Evolutionary conservation across 352 stramenopile species (phyloP).

Genomic region (Thalassiosira hispida): DNA sequence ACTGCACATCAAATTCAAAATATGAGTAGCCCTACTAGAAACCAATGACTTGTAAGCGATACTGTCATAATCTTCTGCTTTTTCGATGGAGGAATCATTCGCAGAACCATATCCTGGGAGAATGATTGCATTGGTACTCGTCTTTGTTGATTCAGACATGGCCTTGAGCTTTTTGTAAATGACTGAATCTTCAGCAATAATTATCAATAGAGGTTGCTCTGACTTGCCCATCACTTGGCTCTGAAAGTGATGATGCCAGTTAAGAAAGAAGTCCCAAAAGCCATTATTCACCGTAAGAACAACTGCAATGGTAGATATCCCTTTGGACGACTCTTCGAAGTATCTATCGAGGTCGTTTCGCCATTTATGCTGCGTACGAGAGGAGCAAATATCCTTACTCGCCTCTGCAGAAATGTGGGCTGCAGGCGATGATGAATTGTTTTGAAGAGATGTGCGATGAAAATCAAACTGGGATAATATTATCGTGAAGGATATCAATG

Average conservation of each 20-base stretch:
- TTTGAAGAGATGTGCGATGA: neutral
- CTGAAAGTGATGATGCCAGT: conserved; percentile 31
- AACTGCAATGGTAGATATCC: conserved; percentile 18
- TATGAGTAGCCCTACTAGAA: conserved; percentile 33
- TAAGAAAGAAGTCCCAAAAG: conserved; percentile 47
- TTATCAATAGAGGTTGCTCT: conserved; percentile 7
- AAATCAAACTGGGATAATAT: neutral
- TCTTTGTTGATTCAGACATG: neutral
- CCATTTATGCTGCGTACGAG: conserved; percentile 7
- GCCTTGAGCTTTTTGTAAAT: conserved; percentile 8
- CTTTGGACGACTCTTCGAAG: neutral
- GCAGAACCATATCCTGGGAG: conserved; percentile 9
- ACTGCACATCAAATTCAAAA: conserved; percentile 46
- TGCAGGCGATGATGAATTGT: neutral
- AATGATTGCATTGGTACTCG: neutral
- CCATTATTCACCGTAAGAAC: conserved; percentile 39
- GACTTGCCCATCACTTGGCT: neutral
- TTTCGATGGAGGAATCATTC: neutral
- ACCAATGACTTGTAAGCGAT: conserved; percentile 38
- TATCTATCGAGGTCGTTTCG: neutral
- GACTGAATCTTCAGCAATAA: conserved; percentile 33
- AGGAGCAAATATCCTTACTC: conserved; percentile 21
- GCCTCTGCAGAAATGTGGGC: neutral
- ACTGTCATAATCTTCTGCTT: conserved; percentile 37
- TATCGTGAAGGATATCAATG: conserved; percentile 17